Percentiles rank a stretch among this genome's conserved stretches.
phyloP scores from a whole-genome alignment of 2,329 filamentous ascomycete genomes.

The Dactylellina cionopaga region DNA sequence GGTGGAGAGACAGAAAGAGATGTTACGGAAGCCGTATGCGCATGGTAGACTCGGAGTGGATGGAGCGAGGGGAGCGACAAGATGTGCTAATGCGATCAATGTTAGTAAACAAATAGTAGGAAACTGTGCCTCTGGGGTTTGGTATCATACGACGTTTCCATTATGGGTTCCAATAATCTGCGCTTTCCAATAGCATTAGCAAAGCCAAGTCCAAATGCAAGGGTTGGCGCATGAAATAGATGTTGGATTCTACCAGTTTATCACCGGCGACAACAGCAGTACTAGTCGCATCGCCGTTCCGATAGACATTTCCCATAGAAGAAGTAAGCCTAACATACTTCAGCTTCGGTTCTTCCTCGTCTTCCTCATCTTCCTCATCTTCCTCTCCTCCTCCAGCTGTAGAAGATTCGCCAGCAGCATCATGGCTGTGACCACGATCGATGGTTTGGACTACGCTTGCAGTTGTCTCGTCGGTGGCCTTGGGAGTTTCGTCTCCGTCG shows the following conservation, averaged over 20 bases:
- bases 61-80: constrained; percentile 84
- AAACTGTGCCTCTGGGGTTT: neutral
- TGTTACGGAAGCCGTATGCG: constrained; percentile 90
- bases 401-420: constrained; percentile 23
- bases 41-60: constrained; percentile 84
- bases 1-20: constrained; percentile 89
- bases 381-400: constrained; percentile 62
- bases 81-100: constrained; percentile 75
- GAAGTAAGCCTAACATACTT: constrained; percentile 91
- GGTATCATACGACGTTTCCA: constrained; percentile 82
- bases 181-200: constrained; percentile 59
- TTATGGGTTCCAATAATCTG: constrained; percentile 94
- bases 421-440: constrained; percentile 1
- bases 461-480: constrained; percentile 46
- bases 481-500: constrained; percentile 37
- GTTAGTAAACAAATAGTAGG: constrained; percentile 56
- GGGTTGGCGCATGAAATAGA: constrained; percentile 13
- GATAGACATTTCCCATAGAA: constrained; percentile 81
- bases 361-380: constrained; percentile 71
- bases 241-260: constrained; percentile 78
- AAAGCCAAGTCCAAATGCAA: neutral
- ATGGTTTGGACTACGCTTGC: constrained; percentile 34
- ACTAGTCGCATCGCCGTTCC: constrained; percentile 94
- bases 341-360: constrained; percentile 90
- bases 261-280: constrained; percentile 89